These are phyloP conservation scores for Paecilomyces sp. DNA, from an alignment of 2,329 filamentous ascomycete species.

Conservation along the genomic window DNA sequence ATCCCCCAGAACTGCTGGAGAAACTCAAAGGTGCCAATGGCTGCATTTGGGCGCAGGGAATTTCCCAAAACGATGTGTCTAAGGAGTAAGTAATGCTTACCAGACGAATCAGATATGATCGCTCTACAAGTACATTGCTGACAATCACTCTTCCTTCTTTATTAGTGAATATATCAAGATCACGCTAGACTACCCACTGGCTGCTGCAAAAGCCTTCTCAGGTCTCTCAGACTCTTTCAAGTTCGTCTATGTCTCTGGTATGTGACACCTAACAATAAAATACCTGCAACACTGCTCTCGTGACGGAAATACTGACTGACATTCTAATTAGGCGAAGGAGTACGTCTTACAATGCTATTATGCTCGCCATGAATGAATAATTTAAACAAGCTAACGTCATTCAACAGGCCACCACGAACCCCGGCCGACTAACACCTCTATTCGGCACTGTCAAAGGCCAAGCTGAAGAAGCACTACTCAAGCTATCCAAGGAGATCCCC, in stretches of 20 bases:
- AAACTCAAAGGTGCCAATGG: constrained; percentile 59
- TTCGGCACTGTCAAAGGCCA: background rate
- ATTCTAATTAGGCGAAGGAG: background rate
- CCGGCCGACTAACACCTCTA: background rate
- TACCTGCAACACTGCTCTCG: too few relatives aligned
- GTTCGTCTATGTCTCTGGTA: constrained; percentile 65
- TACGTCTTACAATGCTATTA: background rate
- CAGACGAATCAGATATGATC: too few relatives aligned
- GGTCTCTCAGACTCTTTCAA: constrained; percentile 51
- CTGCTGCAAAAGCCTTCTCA: constrained; percentile 55
- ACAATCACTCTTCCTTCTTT: constrained; percentile 30
- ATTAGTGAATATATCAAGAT: constrained; percentile 57
- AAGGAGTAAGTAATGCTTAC: constrained; percentile 35
- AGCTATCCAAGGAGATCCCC: background rate
- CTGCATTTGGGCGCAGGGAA: constrained; percentile 68
- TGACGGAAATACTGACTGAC: background rate
- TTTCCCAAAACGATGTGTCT: constrained; percentile 52
- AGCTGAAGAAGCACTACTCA: background rate
- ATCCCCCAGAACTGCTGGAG: constrained; percentile 50
- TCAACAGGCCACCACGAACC: background rate
- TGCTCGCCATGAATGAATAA: background rate
- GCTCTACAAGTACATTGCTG: background rate
- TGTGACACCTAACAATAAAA: background rate
- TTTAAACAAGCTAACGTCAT: background rate
- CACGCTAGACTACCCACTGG: constrained; percentile 59